phyloP scores from a whole-genome alignment of 2,329 filamentous ascomycete genomes.

The Boeremia lycopersici region DNA sequence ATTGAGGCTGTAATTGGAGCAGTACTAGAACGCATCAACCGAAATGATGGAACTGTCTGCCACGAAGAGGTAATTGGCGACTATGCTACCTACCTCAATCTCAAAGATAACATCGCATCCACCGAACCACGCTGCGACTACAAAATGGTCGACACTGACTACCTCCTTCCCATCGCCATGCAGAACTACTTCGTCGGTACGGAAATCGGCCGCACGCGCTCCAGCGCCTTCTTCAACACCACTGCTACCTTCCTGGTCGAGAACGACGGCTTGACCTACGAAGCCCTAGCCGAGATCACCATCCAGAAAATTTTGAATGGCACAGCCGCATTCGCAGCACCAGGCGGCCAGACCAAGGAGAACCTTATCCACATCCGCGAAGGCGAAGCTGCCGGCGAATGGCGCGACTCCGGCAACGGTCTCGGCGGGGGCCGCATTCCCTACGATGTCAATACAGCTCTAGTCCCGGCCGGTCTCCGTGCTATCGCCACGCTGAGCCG shows the following conservation, averaged over 20 bases:
- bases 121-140: conserved; percentile 63
- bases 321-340: conserved; percentile 59
- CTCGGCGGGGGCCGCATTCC: conserved; percentile 68
- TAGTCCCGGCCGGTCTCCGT: conserved; percentile 66
- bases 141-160: conserved; percentile 68
- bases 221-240: conserved; percentile 46
- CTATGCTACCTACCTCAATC: conserved; percentile 66
- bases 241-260: conserved; percentile 57
- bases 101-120: conserved; percentile 59
- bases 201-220: conserved; percentile 48
- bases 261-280: conserved; percentile 62
- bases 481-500: conserved; percentile 61
- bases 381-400: conserved; percentile 63
- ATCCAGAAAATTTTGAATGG: conserved; percentile 64
- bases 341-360: conserved; percentile 53
- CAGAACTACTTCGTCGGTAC: conserved; percentile 63
- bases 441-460: conserved; percentile 68
- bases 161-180: conserved; percentile 64
- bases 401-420: conserved; percentile 66
- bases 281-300: conserved; percentile 57
- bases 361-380: conserved; percentile 66
- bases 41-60: conserved; percentile 64
- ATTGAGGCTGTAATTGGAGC: conserved; percentile 67
- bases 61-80: conserved; percentile 71
- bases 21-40: conserved; percentile 66